Base-by-base conservation (phyloP, 495 filamentous ascomycete genomes). In the Rhypophila decipiens region DNA sequence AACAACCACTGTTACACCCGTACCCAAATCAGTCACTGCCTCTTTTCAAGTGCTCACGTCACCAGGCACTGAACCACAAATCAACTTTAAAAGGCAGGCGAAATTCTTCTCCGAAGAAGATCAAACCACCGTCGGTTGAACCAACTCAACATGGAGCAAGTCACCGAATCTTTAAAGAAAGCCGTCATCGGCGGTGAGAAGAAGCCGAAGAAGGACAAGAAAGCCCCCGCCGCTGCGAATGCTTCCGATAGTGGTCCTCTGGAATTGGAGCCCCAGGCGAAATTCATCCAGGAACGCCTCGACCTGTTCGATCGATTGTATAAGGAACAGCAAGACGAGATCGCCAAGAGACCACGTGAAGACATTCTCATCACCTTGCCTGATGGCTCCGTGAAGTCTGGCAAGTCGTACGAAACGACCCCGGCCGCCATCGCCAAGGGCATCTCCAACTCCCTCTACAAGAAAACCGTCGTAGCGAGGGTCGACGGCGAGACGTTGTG, bases 251-350 rank as follows among this genome's bases (percentile, higher is more conserved):
- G 60, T 20, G 61, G 61, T 20, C 60, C 65, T 5, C 64, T 84
- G 44, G 80, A 87, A 69, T 55, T 88, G 44, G 66, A 75, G 33
- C 78, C 80, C n/a, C 73, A 82, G 23, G 85, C 91, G 18, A 76
- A 81, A n/a, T 95, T 86, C 65, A 75, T 96, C 51, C 69, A 87
- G 53, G 77, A 90, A 56, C 84, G 93, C 24, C 85, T 96, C 58
- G 72, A 82, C 22, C 67, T 98, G 5, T 98, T 96, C 69, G 84
- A 97, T 51, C 79, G 83, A 56, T 69, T 97, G 21, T 96, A 90
- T 77, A 82, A 85, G 50, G 75, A 87, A 63, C 79, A 86, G 57
- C 81, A 95, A 43, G 82, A 83, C 15, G 85, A 93, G 40, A 61
- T 86, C 41, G 76, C 82, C 43, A 68, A 65, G 53, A 83, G 78